Percentiles rank a stretch among this genome's conserved stretches.
phyloP scores from a whole-genome alignment of 2,329 filamentous ascomycete species.

The Didymosphaeria variabile region DNA sequence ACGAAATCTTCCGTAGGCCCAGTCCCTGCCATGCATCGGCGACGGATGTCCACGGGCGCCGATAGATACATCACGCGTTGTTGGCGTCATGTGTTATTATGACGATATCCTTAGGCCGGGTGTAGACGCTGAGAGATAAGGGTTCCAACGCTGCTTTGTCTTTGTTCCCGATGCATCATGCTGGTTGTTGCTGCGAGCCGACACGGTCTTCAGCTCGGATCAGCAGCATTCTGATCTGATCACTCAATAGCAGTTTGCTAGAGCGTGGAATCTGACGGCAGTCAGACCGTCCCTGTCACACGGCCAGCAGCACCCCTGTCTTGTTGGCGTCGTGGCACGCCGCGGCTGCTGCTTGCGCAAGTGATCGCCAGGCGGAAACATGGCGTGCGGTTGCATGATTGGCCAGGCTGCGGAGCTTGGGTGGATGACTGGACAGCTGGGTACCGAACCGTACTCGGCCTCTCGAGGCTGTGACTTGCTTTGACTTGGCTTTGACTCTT shows the following conservation, averaged over 20 bases:
- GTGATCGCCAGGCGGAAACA: slow-evolving; percentile 13
- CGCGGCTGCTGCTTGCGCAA: slow-evolving; percentile 3
- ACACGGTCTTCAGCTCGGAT: background rate
- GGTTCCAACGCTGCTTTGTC: slow-evolving; percentile 7
- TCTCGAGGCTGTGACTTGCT: slow-evolving; percentile 6
- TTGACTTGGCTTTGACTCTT: slow-evolving; percentile 5
- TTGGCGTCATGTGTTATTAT: slow-evolving; percentile 5
- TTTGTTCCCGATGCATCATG: background rate
- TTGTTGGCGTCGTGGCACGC: slow-evolving; percentile 7
- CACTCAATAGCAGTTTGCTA: background rate
- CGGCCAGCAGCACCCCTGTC: slow-evolving; percentile 6
- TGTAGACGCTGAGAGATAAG: background rate
- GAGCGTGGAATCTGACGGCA: slow-evolving; percentile 6
- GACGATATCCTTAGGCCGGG: slow-evolving; percentile 6
- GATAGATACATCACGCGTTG: background rate
- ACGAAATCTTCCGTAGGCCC: background rate
- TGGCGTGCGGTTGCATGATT: slow-evolving; percentile 6
- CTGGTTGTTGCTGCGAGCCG: background rate
- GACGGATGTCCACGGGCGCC: background rate
- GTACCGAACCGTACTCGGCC: slow-evolving; percentile 2
- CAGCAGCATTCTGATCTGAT: background rate
- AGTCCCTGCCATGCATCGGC: background rate
- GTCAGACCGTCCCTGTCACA: slow-evolving; percentile 1
- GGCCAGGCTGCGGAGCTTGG: background rate
- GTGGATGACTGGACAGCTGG: slow-evolving; percentile 2